Conservation (phyloP, 1,139 yeast species). For the Saccharomyces hybrid region DNA sequence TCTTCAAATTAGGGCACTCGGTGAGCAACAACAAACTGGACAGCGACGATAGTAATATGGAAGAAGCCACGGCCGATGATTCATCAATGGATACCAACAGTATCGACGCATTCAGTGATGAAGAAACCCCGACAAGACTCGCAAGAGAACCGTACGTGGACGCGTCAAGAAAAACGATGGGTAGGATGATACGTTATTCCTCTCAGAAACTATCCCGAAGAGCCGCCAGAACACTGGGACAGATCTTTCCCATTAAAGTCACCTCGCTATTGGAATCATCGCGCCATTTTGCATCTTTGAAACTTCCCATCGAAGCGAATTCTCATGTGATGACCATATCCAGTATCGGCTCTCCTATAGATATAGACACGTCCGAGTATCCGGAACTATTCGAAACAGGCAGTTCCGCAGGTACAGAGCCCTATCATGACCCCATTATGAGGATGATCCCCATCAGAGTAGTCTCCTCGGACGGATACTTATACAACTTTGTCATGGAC, state of each 20-base stretch:
- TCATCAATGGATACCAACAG: slow-evolving; percentile 14
- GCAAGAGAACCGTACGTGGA: slow-evolving; percentile 59
- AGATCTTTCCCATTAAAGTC: slow-evolving; percentile 67
- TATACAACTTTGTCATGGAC: slow-evolving; percentile 79
- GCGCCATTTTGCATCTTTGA: slow-evolving; percentile 88
- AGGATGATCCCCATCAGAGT: slow-evolving; percentile 38
- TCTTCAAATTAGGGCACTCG: slow-evolving; percentile 51
- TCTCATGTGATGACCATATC: slow-evolving; percentile 13
- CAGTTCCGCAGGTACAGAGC: background rate
- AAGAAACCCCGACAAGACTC: background rate
- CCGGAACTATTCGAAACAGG: slow-evolving; percentile 19
- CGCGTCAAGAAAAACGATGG: slow-evolving; percentile 61
- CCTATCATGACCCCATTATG: slow-evolving; percentile 21
- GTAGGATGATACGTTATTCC: slow-evolving; percentile 54
- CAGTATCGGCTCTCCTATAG: slow-evolving; percentile 17
- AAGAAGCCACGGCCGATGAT: slow-evolving; percentile 24
- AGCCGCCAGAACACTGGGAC: slow-evolving; percentile 87
- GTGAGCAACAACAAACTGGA: slow-evolving; percentile 10
- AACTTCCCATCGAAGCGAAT: slow-evolving; percentile 49
- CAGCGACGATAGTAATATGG: slow-evolving; percentile 28
- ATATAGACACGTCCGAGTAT: slow-evolving; percentile 15
- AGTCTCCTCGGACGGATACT: slow-evolving; percentile 79
- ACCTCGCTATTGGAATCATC: slow-evolving; percentile 85
- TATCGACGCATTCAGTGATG: slow-evolving; percentile 2
- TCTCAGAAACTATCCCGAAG: slow-evolving; percentile 48